Percentiles rank a stretch among this genome's conserved stretches.
phyloP scores from a whole-genome alignment of 139 green algal genomes.

The Klebsormidium nitens region DNA sequence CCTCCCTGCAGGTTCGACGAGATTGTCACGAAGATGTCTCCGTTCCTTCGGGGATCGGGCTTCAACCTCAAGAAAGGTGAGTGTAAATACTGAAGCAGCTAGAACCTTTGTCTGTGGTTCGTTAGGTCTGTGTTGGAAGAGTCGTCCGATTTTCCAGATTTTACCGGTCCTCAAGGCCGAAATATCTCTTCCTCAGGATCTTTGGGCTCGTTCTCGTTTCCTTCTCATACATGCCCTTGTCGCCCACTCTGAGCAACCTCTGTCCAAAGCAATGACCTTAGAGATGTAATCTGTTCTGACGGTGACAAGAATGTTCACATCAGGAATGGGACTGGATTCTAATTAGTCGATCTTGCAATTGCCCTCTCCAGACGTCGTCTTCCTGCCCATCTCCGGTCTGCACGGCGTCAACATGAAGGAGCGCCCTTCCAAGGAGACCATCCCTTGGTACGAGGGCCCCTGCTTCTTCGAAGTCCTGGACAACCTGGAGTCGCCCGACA shows the following conservation, averaged over 20 bases:
- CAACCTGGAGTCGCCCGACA: constrained; percentile 56
- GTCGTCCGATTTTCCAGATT: no score
- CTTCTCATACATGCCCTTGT: neutral
- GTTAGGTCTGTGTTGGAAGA: no score
- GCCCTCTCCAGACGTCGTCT: constrained; percentile 67
- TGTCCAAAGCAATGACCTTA: no score
- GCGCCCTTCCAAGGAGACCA: constrained; percentile 51
- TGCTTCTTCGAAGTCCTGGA: constrained; percentile 91
- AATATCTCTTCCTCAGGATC: no score
- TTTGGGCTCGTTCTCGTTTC: constrained; percentile 2
- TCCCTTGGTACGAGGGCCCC: constrained; percentile 76
- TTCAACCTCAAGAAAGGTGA: constrained; percentile 79
- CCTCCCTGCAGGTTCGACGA: constrained; percentile 65
- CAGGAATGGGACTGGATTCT: no score
- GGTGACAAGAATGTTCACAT: no score
- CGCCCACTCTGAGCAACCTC: no score
- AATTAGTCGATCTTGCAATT: no score
- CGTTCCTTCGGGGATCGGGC: constrained; percentile 72
- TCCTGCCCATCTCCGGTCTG: constrained; percentile 89
- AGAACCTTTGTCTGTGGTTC: no score
- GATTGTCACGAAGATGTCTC: constrained; percentile 80
- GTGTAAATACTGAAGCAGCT: no score
- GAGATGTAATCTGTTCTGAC: no score
- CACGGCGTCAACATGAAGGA: constrained; percentile 82
- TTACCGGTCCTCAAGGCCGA: no score